phyloP scores from a whole-genome alignment of 805 yeast species.

The Kuraishia capsulata region DNA sequence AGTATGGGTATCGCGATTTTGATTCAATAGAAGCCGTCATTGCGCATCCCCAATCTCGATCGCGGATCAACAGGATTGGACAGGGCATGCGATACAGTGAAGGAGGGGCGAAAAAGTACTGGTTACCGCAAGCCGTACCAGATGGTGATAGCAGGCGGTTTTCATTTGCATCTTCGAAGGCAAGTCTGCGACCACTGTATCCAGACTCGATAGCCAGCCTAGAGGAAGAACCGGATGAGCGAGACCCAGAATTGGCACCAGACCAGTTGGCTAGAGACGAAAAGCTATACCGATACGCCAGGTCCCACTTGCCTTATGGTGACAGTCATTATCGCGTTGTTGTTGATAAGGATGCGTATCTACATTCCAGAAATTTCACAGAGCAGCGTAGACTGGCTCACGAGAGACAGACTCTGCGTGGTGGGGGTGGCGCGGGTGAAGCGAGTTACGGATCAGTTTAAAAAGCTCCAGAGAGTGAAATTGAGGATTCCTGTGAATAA shows the following conservation, averaged over 20 bases:
- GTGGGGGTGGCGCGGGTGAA: background rate
- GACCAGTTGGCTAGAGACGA: slow-evolving; percentile 26
- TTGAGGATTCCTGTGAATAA: too few species aligned
- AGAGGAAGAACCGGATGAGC: background rate
- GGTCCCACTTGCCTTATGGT: slow-evolving; percentile 24
- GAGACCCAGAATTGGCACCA: background rate
- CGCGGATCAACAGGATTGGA: slow-evolving; percentile 60
- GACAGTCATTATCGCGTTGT: slow-evolving; percentile 33
- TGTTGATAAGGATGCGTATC: slow-evolving; percentile 1
- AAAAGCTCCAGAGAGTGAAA: too few species aligned
- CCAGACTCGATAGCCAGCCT: background rate
- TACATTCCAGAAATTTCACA: background rate
- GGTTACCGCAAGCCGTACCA: slow-evolving; percentile 62
- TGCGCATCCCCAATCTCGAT: slow-evolving; percentile 58
- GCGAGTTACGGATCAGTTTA: too few species aligned
- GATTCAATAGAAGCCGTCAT: slow-evolving; percentile 69
- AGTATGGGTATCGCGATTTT: slow-evolving; percentile 73
- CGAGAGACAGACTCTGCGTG: slow-evolving; percentile 1
- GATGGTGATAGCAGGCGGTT: background rate
- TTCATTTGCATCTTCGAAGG: slow-evolving; percentile 1
- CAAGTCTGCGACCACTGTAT: slow-evolving; percentile 1
- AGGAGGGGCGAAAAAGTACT: slow-evolving; percentile 74
- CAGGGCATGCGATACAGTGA: slow-evolving; percentile 77
- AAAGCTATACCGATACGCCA: slow-evolving; percentile 22
- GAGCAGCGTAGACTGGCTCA: slow-evolving; percentile 1